A percentile compares a stretch with the other conserved stretches of the same genome.
Conservation (phyloP, 805 yeast species). For the Lachancea cidri region DNA sequence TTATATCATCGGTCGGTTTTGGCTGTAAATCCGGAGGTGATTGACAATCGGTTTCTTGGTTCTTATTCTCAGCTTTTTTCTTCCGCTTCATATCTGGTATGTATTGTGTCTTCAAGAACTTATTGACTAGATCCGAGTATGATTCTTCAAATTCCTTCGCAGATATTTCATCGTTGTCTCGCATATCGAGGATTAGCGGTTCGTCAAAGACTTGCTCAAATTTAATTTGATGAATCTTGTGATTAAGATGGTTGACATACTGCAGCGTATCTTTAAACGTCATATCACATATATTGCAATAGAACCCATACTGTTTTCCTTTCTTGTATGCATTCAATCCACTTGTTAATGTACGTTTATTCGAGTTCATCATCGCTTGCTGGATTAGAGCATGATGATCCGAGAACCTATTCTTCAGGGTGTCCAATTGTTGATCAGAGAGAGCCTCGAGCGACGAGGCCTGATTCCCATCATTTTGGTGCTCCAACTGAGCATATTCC, state of each 20-base stretch:
- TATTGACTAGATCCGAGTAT: constrained; percentile 34
- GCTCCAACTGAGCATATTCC: constrained; percentile 50
- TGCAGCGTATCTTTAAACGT: constrained; percentile 81
- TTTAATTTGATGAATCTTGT: constrained; percentile 56
- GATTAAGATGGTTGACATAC: constrained; percentile 76
- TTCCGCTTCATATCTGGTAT: constrained; percentile 31
- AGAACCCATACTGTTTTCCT: constrained; percentile 74
- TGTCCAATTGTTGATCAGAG: constrained; percentile 12
- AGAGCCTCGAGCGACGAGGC: constrained; percentile 14
- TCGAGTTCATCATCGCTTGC: constrained; percentile 28
- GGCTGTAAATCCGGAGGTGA: background rate
- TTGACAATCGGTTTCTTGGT: constrained; percentile 20
- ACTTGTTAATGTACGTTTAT: constrained; percentile 33
- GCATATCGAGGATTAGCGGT: constrained; percentile 24
- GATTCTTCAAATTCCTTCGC: constrained; percentile 43
- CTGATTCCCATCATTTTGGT: constrained; percentile 24
- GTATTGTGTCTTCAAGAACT: constrained; percentile 30
- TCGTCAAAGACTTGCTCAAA: constrained; percentile 34
- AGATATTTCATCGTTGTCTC: constrained; percentile 40
- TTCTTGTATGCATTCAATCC: constrained; percentile 30
- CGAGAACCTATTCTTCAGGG: constrained; percentile 20
- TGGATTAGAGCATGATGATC: constrained; percentile 20
- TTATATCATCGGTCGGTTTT: constrained; percentile 12
- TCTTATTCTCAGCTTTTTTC: constrained; percentile 31
- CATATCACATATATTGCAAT: constrained; percentile 73